phyloP scores from a whole-genome alignment of 495 filamentous ascomycete species.

The Penicillium mononematosum region DNA sequence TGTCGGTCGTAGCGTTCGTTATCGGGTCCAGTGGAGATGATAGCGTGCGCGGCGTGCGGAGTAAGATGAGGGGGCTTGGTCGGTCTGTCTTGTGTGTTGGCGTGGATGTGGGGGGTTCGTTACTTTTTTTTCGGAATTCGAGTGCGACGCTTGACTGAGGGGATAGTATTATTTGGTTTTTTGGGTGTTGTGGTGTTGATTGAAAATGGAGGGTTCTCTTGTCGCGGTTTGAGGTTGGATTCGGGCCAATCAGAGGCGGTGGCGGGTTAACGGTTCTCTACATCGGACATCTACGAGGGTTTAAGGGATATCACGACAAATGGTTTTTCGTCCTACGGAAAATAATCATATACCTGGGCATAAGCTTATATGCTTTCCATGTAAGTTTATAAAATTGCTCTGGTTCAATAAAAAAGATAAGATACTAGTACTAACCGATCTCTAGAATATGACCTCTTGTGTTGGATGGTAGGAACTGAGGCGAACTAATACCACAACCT shows the following conservation, averaged over 20 bases:
- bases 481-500: too few species aligned
- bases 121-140: neutral
- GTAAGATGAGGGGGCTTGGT: slow-evolving; percentile 16
- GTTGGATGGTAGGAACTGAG: too few species aligned
- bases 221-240: slow-evolving; percentile 12
- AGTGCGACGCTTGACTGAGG: neutral
- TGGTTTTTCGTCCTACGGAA: too few species aligned
- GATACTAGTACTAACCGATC: too few species aligned
- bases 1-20: neutral
- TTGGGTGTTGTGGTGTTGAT: neutral
- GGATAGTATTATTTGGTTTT: neutral
- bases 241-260: slow-evolving; percentile 23
- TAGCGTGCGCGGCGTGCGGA: slow-evolving; percentile 21
- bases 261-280: slow-evolving; percentile 14
- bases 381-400: too few species aligned
- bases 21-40: neutral
- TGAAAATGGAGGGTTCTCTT: slow-evolving; percentile 5
- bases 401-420: too few species aligned
- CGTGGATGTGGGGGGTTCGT: neutral
- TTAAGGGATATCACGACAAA: too few species aligned
- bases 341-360: too few species aligned
- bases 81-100: neutral
- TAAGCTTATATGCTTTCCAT: too few species aligned
- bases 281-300: too few species aligned
- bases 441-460: too few species aligned